These are phyloP conservation scores for Cyclostephanos tholiformis DNA, from an alignment of 108 stramenopile species.

Conservation along the genomic window DNA sequence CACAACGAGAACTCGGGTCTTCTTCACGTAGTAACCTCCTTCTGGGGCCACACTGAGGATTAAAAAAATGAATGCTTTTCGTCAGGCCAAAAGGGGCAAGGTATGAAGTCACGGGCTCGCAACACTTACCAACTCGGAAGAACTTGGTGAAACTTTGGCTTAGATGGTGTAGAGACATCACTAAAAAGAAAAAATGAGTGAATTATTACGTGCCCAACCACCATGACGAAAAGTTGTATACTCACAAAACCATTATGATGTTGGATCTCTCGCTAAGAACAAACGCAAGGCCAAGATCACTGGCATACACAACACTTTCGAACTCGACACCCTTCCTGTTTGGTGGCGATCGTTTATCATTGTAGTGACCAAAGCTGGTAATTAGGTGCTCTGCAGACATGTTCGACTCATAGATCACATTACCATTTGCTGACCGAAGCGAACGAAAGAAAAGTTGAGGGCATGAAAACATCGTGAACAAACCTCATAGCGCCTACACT, in stretches of 20 bases:
- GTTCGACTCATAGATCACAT: constrained; percentile 53
- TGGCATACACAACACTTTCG: constrained; percentile 54
- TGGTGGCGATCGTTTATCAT: constrained; percentile 62
- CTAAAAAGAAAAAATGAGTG: not conserved
- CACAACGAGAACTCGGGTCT: constrained; percentile 47
- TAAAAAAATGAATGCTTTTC: not conserved
- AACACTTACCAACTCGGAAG: constrained; percentile 55
- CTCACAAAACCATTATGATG: constrained; percentile 55
- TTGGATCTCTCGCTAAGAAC: constrained; percentile 63
- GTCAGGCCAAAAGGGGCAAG: constrained; percentile 18
- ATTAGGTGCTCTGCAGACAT: constrained; percentile 49
- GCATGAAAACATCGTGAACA: no score
- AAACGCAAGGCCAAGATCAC: constrained; percentile 48
- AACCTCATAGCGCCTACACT: no score
- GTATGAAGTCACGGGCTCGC: constrained; percentile 56
- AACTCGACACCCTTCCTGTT: constrained; percentile 72
- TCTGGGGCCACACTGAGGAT: not conserved
- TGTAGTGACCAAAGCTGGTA: constrained; percentile 65
- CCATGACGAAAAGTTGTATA: no score
- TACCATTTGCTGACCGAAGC: constrained; percentile 21
- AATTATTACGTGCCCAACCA: not conserved
- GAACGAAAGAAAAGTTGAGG: no score
- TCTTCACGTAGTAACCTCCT: not conserved
- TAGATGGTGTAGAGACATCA: constrained; percentile 36
- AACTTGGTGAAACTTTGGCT: constrained; percentile 55